Evolutionary conservation across 805 yeast genomes (phyloP).

Genomic region (Komagataella mondaviorum): DNA sequence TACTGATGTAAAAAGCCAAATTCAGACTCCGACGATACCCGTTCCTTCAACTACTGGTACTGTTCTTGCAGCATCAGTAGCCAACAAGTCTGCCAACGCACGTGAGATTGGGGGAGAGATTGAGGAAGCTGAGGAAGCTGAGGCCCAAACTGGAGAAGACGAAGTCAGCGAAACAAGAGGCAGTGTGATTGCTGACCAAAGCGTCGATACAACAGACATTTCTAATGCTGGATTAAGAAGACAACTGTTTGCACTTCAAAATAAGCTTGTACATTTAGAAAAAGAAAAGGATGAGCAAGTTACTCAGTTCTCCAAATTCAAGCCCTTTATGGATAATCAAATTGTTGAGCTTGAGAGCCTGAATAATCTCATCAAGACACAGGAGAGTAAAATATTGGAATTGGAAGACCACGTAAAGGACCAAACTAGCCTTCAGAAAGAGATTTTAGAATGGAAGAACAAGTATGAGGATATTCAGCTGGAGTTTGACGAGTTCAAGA

Average conservation of each 20-base stretch:
- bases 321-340: conserved; percentile 39
- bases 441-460: conserved; percentile 31
- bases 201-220: background rate
- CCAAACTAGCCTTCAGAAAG: conserved; percentile 29
- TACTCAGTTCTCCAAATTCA: conserved; percentile 28
- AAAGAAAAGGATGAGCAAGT: conserved; percentile 29
- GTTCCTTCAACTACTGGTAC: background rate
- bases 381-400: conserved; percentile 28
- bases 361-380: conserved; percentile 40
- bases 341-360: conserved; percentile 36
- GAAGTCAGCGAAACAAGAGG: background rate
- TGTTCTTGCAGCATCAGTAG: background rate
- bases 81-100: background rate
- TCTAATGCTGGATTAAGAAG: background rate
- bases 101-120: background rate
- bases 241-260: background rate
- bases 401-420: conserved; percentile 26
- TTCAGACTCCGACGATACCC: background rate
- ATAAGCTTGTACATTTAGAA: conserved; percentile 25
- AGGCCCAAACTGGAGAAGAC: background rate
- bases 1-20: background rate
- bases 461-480: conserved; percentile 28
- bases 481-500: conserved; percentile 27
- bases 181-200: background rate
- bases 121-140: background rate